Percentiles rank a stretch among this genome's conserved stretches.
These are phyloP conservation scores for Mariannaea sp. DNA, from an alignment of 2,329 filamentous ascomycete species.

Conservation along the genomic window DNA sequence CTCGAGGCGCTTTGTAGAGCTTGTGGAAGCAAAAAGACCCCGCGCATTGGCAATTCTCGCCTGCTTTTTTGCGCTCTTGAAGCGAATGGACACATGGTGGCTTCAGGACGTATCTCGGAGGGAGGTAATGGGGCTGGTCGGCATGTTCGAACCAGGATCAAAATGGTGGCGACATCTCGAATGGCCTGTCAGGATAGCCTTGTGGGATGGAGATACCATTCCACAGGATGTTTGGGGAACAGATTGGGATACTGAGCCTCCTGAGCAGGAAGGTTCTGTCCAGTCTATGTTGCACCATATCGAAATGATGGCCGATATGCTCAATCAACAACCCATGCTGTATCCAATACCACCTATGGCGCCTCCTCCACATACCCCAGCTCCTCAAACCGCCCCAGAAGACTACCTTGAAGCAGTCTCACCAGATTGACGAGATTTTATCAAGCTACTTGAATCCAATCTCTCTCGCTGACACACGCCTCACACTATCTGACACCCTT, in stretches of 20 bases:
- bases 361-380: constrained; percentile 10
- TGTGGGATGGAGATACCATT: constrained; percentile 59
- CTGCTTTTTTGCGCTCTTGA: constrained; percentile 69
- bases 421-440: constrained; percentile 36
- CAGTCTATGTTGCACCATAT: constrained; percentile 48
- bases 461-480: not conserved
- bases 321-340: constrained; percentile 38
- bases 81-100: constrained; percentile 72
- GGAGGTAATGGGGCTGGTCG: constrained; percentile 67
- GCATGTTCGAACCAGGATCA: constrained; percentile 61
- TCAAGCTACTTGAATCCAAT: not conserved
- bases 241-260: constrained; percentile 51
- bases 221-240: constrained; percentile 62
- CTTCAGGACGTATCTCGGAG: constrained; percentile 67
- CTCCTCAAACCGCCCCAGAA: constrained; percentile 28
- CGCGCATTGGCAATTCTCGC: constrained; percentile 67
- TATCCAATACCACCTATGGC: constrained; percentile 34
- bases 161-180: constrained; percentile 66
- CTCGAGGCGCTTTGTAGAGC: constrained; percentile 63
- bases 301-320: constrained; percentile 46
- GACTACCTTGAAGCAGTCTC: constrained; percentile 42
- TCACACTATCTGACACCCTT: not conserved
- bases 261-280: constrained; percentile 42
- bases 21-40: constrained; percentile 62
- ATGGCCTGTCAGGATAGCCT: constrained; percentile 63